Evolutionary conservation across 257 asterid genomes (phyloP).

Genomic region (Galeopsis tetrahit): DNA sequence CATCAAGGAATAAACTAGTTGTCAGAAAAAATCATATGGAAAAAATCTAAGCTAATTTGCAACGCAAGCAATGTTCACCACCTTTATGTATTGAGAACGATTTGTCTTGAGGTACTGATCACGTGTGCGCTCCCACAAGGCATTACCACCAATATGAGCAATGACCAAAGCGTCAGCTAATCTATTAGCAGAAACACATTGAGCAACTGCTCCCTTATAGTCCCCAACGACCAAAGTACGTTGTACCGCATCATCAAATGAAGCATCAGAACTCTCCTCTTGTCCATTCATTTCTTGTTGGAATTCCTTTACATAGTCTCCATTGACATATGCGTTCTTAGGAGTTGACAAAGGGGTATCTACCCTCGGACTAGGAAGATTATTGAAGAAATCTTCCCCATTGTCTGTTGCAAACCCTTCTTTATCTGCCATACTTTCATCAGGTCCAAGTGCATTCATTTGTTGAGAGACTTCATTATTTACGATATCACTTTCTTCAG

Average conservation of each 20-base stretch:
- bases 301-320: slow-evolving; percentile 50
- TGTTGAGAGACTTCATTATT: slow-evolving; percentile 56
- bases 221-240: slow-evolving; percentile 87
- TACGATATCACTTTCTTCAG: slow-evolving; percentile 48
- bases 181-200: slow-evolving; percentile 76
- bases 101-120: slow-evolving; percentile 80
- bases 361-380: slow-evolving; percentile 87
- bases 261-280: slow-evolving; percentile 63
- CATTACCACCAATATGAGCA: slow-evolving; percentile 79
- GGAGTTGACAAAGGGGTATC: slow-evolving; percentile 58
- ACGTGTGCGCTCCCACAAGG: slow-evolving; percentile 85
- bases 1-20: neutral
- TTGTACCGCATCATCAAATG: slow-evolving; percentile 89
- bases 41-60: neutral
- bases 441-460: slow-evolving; percentile 54
- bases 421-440: slow-evolving; percentile 37
- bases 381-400: slow-evolving; percentile 92
- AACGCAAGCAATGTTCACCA: slow-evolving; percentile 30
- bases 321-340: slow-evolving; percentile 51
- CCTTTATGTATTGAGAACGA: slow-evolving; percentile 81
- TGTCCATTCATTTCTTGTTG: slow-evolving; percentile 53
- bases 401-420: slow-evolving; percentile 49
- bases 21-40: neutral
- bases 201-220: slow-evolving; percentile 86
- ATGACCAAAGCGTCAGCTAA: slow-evolving; percentile 93